A percentile compares a stretch with the other conserved stretches of the same genome.
These are phyloP conservation scores for Aspergillus heteromorphus DNA, from an alignment of 495 filamentous ascomycete species.

Conservation along the genomic window DNA sequence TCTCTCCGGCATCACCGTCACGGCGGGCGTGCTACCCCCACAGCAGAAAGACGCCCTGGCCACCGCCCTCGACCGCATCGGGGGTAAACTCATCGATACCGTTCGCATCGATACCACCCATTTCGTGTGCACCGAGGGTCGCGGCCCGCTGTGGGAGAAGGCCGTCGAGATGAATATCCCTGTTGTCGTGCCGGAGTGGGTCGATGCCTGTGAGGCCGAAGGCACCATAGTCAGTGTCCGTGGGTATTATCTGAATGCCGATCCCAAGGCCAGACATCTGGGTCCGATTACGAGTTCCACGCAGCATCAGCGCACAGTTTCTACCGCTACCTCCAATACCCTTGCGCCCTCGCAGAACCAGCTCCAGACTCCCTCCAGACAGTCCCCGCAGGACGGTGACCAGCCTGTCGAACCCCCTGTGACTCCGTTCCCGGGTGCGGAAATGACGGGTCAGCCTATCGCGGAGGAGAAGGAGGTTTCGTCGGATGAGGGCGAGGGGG, in stretches of 20 bases:
- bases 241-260: constrained; percentile 91
- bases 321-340: constrained; percentile 19
- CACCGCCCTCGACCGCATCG: constrained; percentile 76
- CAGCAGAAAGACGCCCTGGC: constrained; percentile 67
- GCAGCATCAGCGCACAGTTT: constrained; percentile 39
- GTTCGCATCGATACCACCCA: constrained; percentile 98
- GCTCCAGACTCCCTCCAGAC: constrained; percentile 11
- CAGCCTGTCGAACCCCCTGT: constrained; percentile 27
- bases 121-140: constrained; percentile 95
- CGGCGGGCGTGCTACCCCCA: constrained; percentile 77
- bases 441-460: constrained; percentile 28
- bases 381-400: constrained; percentile 16
- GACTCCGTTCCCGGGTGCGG: constrained; percentile 40
- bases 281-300: constrained; percentile 40
- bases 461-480: constrained; percentile 24
- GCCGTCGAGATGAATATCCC: constrained; percentile 98
- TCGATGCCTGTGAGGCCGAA: constrained; percentile 88
- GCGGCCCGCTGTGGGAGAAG: constrained; percentile 87
- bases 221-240: constrained; percentile 91
- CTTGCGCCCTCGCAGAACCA: constrained; percentile 7
- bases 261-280: constrained; percentile 59
- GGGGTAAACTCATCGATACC: constrained; percentile 82
- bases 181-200: constrained; percentile 96
- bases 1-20: constrained; percentile 91
- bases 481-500: constrained; percentile 29